Base-by-base conservation (phyloP, 2,329 filamentous ascomycete species). In the Atkinsonella texensis region DNA sequence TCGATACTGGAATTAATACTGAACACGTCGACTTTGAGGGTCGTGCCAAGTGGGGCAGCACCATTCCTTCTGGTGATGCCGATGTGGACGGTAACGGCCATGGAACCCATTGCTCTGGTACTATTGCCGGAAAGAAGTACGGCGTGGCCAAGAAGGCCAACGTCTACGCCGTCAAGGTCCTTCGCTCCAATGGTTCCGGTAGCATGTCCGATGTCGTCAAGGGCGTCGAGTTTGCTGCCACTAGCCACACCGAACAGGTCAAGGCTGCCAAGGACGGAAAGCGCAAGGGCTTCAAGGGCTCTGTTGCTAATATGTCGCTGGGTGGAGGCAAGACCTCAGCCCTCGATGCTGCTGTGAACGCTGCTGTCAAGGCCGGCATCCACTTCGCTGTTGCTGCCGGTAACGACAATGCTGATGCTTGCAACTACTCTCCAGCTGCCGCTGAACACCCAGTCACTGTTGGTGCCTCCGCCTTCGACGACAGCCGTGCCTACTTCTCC, bases 401-500 rank as follows among this genome's bases (percentile, higher is more conserved):
- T 68, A 98, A 98, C 69, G 94, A 98, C 74, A 97, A 98, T 66
- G 89, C 91, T 58, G 90, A 98, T 73, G 93, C 94, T 53, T 98
- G 93, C 85, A 94, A 93, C 78, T 98, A 97, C 81, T 98, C 93
- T 41, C 93, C 93, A 54, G 94, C 93, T 64, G 87, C 91, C 57
- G 89, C 94, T 61, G 77, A 81, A 63, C 89, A 94, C 65, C 90
- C 93, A 60, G 82, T 98, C 68, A 98, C 93, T 53, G 93, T 98
- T 57, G 94, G 91, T 72, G 93, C 93, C 60, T 95, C 89, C 45
- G 93, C 88, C 61, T 81, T 98, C 54, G 82, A 85, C 64, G 93
- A 98, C 68, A 88, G 89, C 78, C 91, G 93, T 73, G 93, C 93
- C 59, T 98, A 97, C 82, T 98, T 98, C 84, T 98, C 94, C 82